Base-by-base conservation (phyloP, 352 stramenopile species). In the Phytophthora pinifolia region DNA sequence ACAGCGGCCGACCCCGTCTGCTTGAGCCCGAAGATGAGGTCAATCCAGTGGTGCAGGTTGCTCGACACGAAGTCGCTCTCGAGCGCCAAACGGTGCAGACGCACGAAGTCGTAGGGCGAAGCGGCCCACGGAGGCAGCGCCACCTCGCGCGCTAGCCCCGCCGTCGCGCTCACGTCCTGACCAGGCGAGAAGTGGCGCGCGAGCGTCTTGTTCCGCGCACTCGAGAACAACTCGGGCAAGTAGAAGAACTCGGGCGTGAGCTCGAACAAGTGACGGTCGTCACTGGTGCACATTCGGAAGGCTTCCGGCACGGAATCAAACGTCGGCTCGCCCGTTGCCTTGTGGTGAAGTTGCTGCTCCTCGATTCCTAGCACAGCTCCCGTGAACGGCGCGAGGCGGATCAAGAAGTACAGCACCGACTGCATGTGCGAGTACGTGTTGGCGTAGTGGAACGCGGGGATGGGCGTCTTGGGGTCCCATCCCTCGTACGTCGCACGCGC, bases 21-120 rank as follows among this genome's bases (percentile, higher is more conserved):
- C 48, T 99, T 98, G 73, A 85, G 98, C 0, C 97, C 97, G 74
- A 99, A 99, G 22, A 99, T 89, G 22, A 99, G 82, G 78, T 99
- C 97, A 30, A 99, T 97, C 98, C 98, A 99, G 67, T 94, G 74
- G 67, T 99, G 96, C 15, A 99, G 82, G 58, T 99, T 88, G 49
- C 74, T 86, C 34, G 96, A 99, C 1, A 99, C 97, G 62, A 97
- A 97, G 38, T 99, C 96, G 67, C 92, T 98, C 72, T 99, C 98
- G 20, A 99, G 84, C 9, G 98, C 96, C 48, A 97, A 60, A 9
- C 93, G 91, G 67, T 97, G 97, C 42, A 98, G 86, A 17, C 89
- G 85, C 18, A 99, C 92, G 61, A 99, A 99, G 42, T 98, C 83
- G 54, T 98, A 90, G 9, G 94, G 60, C 20, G 93, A 97, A 6